A percentile compares a stretch with the other conserved stretches of the same genome.
Evolutionary conservation across 257 asterid species (phyloP).

Genomic region (Fraxinus cuspidata): DNA sequence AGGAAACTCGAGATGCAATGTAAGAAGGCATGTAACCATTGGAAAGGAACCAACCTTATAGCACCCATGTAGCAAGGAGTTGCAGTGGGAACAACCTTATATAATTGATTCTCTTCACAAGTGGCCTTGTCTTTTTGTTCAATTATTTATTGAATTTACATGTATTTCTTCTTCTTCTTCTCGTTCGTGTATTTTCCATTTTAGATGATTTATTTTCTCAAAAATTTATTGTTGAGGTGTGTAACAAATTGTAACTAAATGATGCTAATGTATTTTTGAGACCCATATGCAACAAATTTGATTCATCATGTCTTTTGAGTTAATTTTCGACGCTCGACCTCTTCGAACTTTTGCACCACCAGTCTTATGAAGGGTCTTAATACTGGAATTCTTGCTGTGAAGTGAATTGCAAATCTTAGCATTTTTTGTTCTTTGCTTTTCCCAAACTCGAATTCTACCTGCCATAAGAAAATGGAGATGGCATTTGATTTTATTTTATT

Average conservation of each 20-base stretch:
- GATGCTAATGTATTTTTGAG: background rate
- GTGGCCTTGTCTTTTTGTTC: slow-evolving; percentile 22
- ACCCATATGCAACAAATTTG: too few relatives aligned
- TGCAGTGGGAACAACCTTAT: slow-evolving; percentile 20
- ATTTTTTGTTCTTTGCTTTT: too few relatives aligned
- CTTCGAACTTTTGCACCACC: background rate
- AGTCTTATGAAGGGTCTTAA: background rate
- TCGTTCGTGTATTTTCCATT: background rate
- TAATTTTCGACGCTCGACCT: background rate
- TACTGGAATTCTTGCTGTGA: background rate
- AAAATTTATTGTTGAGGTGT: background rate
- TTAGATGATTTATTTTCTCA: background rate
- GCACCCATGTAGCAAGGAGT: slow-evolving; percentile 34
- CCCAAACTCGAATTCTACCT: background rate
- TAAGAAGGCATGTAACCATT: slow-evolving; percentile 31
- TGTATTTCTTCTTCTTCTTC: background rate
- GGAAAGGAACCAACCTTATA: slow-evolving; percentile 42
- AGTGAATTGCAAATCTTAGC: background rate
- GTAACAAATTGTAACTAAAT: background rate
- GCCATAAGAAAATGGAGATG: background rate
- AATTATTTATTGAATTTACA: slow-evolving; percentile 31
- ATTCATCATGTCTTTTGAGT: background rate
- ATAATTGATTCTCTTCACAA: slow-evolving; percentile 7
- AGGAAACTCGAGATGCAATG: background rate
- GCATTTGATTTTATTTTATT: background rate